Percentiles rank a stretch among this genome's conserved stretches.
phyloP scores from a whole-genome alignment of 2,329 filamentous ascomycete species.

The Colletotrichum sp. region DNA sequence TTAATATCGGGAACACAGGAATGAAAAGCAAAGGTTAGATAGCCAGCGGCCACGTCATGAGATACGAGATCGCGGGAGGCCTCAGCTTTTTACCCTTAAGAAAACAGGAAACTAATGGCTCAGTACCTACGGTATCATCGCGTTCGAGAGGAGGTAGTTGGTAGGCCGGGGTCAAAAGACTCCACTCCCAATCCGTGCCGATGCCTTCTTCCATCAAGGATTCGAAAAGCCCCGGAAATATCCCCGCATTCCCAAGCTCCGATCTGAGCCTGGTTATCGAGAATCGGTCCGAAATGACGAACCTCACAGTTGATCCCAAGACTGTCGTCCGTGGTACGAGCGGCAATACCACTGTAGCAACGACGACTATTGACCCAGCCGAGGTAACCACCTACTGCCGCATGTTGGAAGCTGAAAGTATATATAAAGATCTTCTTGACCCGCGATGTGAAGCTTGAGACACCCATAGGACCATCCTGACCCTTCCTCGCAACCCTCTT shows the following conservation, averaged over 20 bases:
- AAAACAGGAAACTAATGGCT: background rate
- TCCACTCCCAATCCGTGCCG: rapidly evolving
- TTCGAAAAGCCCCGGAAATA: background rate
- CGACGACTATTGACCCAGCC: rapidly evolving
- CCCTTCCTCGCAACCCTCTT: background rate
- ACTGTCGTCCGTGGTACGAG: background rate
- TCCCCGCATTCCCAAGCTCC: background rate
- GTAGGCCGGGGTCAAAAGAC: rapidly evolving
- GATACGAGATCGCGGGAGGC: rapidly evolving
- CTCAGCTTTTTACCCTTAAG: background rate
- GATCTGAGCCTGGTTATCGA: background rate
- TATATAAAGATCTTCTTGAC: background rate
- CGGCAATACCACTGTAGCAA: background rate
- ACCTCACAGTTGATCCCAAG: rapidly evolving
- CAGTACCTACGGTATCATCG: background rate
- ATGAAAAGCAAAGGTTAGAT: background rate
- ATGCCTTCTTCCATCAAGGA: background rate
- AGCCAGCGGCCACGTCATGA: background rate
- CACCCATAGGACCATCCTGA: background rate
- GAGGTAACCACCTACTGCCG: background rate
- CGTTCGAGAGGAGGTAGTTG: background rate
- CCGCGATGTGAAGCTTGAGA: rapidly evolving
- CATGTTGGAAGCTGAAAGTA: rapidly evolving
- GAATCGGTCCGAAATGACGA: background rate
- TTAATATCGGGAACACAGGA: rapidly evolving